Percentiles rank a stretch among this genome's conserved stretches.
phyloP scores from a whole-genome alignment of 352 stramenopile genomes.

The Globisporangium recalcitrans region DNA sequence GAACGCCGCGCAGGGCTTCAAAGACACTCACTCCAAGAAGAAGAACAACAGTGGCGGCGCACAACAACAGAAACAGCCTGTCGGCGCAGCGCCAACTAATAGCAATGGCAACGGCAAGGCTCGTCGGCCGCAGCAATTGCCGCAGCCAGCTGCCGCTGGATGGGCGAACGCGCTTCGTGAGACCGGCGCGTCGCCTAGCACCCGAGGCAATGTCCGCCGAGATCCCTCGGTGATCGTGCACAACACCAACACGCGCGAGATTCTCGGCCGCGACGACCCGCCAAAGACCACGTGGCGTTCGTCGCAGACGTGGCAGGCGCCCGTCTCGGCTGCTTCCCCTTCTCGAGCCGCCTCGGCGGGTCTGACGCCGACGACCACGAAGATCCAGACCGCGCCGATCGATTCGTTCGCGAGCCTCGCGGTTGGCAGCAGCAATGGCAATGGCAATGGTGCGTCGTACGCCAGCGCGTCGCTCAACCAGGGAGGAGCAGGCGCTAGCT shows the following conservation, averaged over 20 bases:
- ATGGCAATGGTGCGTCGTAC: constrained; percentile 28
- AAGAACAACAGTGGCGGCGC: constrained; percentile 39
- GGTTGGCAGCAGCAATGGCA: constrained; percentile 17
- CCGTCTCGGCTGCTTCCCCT: constrained; percentile 16
- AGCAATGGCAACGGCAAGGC: constrained; percentile 12
- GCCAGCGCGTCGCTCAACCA: constrained; percentile 28
- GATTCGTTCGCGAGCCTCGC: constrained; percentile 46
- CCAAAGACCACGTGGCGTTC: constrained; percentile 48
- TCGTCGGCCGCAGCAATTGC: constrained; percentile 23
- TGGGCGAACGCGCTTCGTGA: constrained; percentile 74
- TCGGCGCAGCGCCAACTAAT: constrained; percentile 5
- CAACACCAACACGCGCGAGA: constrained; percentile 47
- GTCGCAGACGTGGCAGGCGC: constrained; percentile 44
- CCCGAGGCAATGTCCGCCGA: constrained; percentile 20
- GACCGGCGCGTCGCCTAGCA: constrained; percentile 35
- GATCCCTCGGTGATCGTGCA: constrained; percentile 46
- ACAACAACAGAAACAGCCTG: constrained; percentile 21
- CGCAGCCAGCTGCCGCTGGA: constrained; percentile 35
- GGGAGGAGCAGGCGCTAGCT: constrained; percentile 3
- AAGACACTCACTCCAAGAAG: constrained; percentile 37
- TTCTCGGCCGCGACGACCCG: constrained; percentile 34
- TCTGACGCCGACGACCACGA: constrained; percentile 41
- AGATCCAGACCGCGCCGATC: constrained; percentile 53
- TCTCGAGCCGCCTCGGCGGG: constrained; percentile 18
- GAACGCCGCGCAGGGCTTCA: constrained; percentile 33